Base-by-base conservation (phyloP, 148 eudicot genomes). In the Rhododendron griersonianum region DNA sequence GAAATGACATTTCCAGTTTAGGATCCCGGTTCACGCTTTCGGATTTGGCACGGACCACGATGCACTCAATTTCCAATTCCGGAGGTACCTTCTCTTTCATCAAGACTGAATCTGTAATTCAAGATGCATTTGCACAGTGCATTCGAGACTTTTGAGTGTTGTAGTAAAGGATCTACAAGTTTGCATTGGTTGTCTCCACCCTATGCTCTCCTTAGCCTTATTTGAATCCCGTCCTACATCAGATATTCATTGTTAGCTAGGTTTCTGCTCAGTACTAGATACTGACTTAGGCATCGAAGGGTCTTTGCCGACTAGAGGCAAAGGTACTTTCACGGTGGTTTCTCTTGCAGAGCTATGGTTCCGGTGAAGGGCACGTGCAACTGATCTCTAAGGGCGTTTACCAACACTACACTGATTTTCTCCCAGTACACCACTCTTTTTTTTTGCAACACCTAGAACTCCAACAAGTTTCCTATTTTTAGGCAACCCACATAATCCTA, bases 51-150 rank as follows among this genome's bases (percentile, higher is more conserved):
- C 87, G 0, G 98, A 95, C 79, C 98, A 94, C 57, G 96, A 94
- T 93, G 97, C 98, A 95, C 85, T 92, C 95, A 0, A 91, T 95
- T 82, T 91, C 98, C 0, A 96, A 94, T 50, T 95, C 96, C 18
- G 95, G 98, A 78, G 98, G 98, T 76, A 94, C 96, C 15, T 94
- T 95, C 89, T 94, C 98, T 69, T 95, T 94, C 85, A 95, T 95
- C 39, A 97, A 95, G 87, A 90, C 94, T 8, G 97, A 94, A 91
- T 88, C 90, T 39, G 93, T 90, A 21, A 93, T 94, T 83, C 97
- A 93, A 87, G 98, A 95, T 37, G 98, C 98, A 11, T 95, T 95
- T 92, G 96, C 98, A 73, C 96, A 95, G 88, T 95, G 96, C 93
- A 92, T 95, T 80, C 95, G 3, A 95, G 98, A 37, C 93, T 95